phyloP scores from a whole-genome alignment of 352 stramenopile species.

The Phytopythium delawarense region DNA sequence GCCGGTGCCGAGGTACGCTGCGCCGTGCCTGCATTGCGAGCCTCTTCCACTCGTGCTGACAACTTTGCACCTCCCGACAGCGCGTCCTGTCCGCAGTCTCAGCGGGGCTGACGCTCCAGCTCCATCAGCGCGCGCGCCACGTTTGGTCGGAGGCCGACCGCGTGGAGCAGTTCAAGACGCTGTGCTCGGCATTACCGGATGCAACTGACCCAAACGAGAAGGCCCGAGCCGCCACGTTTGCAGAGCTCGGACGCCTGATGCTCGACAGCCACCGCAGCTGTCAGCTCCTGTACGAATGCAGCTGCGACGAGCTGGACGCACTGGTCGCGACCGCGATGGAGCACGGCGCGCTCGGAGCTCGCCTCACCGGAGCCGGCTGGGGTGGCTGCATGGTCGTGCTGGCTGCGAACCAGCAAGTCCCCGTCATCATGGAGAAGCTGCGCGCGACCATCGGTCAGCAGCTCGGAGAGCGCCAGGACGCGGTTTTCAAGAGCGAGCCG shows the following conservation, averaged over 20 bases:
- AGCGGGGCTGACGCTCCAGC: slow-evolving; percentile 24
- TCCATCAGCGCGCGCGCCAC: slow-evolving; percentile 57
- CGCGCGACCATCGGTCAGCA: not conserved
- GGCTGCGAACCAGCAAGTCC: slow-evolving; percentile 29
- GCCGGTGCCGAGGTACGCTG: slow-evolving; percentile 25
- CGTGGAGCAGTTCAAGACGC: slow-evolving; percentile 38
- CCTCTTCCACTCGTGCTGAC: not conserved
- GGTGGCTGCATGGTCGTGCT: slow-evolving; percentile 74
- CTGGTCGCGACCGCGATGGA: slow-evolving; percentile 43
- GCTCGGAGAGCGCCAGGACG: not conserved
- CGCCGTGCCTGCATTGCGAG: not conserved
- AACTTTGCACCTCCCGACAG: slow-evolving; percentile 7
- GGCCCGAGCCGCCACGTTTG: not conserved
- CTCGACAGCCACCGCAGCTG: slow-evolving; percentile 59
- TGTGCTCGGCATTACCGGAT: not conserved
- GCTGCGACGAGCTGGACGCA: slow-evolving; percentile 59
- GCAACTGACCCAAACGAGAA: slow-evolving; percentile 4
- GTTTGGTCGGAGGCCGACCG: slow-evolving; percentile 69
- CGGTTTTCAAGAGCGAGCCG: slow-evolving; percentile 11
- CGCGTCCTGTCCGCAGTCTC: slow-evolving; percentile 24
- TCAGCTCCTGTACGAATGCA: slow-evolving; percentile 70
- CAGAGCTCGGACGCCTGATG: slow-evolving; percentile 66
- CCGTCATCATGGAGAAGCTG: slow-evolving; percentile 34
- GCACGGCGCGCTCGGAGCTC: slow-evolving; percentile 54
- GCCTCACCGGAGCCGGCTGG: slow-evolving; percentile 81